Conservation (phyloP, 2,329 filamentous ascomycete species). For the Fusarium illudens region DNA sequence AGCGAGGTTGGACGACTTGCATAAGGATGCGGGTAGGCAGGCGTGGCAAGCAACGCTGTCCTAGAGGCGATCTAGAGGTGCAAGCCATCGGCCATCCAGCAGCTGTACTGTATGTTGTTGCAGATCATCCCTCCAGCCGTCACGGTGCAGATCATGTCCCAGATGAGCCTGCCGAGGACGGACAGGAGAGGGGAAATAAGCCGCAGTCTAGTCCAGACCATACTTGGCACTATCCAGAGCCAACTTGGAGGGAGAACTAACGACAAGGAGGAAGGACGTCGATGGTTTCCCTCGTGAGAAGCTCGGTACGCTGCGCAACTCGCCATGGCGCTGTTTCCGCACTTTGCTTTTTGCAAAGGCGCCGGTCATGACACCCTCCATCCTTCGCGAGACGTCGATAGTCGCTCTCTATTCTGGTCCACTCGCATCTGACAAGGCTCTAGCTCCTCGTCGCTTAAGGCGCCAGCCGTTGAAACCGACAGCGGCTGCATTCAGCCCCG, state of each 20-base stretch:
- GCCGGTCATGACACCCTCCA: slow-evolving; percentile 1
- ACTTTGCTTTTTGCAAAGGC: slow-evolving; percentile 7
- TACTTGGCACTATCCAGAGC: neutral
- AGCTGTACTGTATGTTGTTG: neutral
- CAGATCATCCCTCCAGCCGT: slow-evolving; percentile 10
- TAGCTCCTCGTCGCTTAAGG: neutral
- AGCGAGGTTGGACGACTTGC: slow-evolving; percentile 14
- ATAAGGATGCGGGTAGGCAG: neutral
- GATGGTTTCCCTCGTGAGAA: neutral
- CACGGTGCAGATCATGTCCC: slow-evolving; percentile 32
- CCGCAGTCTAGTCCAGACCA: slow-evolving; percentile 3
- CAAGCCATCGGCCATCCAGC: neutral
- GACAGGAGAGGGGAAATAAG: slow-evolving; percentile 5
- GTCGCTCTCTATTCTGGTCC: neutral
- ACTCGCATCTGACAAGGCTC: neutral
- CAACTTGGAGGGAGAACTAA: neutral
- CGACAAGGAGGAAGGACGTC: neutral
- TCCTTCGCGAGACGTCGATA: neutral
- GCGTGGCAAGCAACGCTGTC: neutral
- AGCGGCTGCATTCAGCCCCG: neutral
- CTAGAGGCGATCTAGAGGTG: neutral
- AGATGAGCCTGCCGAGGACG: slow-evolving; percentile 27
- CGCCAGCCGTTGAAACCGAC: neutral
- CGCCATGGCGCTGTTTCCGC: slow-evolving; percentile 4
- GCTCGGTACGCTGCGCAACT: neutral